Evolutionary conservation across 2,329 filamentous ascomycete genomes (phyloP).

Genomic region (Hymenoscyphus scutula): DNA sequence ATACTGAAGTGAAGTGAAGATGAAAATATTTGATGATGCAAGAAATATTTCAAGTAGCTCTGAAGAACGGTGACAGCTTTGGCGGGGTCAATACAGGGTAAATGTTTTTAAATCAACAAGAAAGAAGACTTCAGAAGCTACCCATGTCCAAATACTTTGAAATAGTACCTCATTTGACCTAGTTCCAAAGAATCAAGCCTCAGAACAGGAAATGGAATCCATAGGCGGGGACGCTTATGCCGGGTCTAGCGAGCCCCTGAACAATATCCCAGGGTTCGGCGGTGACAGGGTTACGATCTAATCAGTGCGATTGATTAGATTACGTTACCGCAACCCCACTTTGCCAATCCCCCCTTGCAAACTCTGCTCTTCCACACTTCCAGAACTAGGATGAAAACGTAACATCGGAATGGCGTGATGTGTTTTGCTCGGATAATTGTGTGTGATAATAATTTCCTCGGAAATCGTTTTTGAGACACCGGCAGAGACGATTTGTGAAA

Average conservation of each 20-base stretch:
- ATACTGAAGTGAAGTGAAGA: background rate
- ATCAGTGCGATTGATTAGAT: constrained; percentile 16
- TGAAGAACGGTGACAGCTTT: background rate
- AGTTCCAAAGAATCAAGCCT: background rate
- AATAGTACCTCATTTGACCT: background rate
- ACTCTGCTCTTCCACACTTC: background rate
- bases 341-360: background rate
- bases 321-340: constrained; percentile 9
- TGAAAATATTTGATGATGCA: background rate
- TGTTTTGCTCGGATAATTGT: background rate
- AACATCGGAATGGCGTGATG: background rate
- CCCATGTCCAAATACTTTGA: background rate
- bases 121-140: background rate
- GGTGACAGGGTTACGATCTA: constrained; percentile 13
- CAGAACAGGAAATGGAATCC: background rate
- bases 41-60: background rate
- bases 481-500: background rate
- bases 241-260: constrained; percentile 11
- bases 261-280: background rate
- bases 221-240: background rate
- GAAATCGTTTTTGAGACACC: background rate
- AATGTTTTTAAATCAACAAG: background rate
- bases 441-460: background rate
- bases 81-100: background rate
- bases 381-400: background rate